Conservation (phyloP, 1,284 basidiomycete species). For the Erythrobasidium hasegawianum region DNA sequence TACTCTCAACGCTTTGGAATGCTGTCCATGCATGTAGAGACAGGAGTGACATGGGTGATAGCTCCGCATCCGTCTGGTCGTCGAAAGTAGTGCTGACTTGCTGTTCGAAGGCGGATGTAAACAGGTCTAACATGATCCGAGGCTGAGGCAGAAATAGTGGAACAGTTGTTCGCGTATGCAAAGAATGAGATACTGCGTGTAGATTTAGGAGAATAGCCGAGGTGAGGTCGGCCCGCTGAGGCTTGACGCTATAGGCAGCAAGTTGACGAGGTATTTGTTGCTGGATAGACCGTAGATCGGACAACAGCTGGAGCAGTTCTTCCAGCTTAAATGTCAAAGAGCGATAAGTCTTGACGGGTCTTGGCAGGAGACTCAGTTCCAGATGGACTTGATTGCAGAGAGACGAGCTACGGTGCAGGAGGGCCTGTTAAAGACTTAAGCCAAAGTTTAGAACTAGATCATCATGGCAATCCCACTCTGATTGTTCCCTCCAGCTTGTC, state of each 20-base stretch:
- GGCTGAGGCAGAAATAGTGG: constrained; percentile 25
- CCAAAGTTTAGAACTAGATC: too few relatives aligned
- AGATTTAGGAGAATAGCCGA: constrained; percentile 19
- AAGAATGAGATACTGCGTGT: constrained; percentile 20
- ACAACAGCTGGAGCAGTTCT: constrained; percentile 15
- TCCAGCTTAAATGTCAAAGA: constrained; percentile 12
- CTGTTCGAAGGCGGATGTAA: constrained; percentile 13
- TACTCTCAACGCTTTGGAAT: too few relatives aligned
- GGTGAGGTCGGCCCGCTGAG: constrained; percentile 18
- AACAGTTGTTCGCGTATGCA: constrained; percentile 14
- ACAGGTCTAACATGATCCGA: not conserved
- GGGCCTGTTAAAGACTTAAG: not conserved
- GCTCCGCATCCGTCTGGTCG: too few relatives aligned
- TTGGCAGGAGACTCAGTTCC: constrained; percentile 18
- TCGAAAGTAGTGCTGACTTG: not conserved
- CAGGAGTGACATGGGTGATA: too few relatives aligned
- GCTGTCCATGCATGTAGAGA: too few relatives aligned
- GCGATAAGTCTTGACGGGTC: constrained; percentile 24
- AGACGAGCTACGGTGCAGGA: constrained; percentile 5
- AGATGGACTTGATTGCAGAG: constrained; percentile 16
- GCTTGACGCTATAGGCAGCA: constrained; percentile 13
- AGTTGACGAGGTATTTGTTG: constrained; percentile 19
- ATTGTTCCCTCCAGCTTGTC: constrained; percentile 9
- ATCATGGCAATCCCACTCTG: constrained; percentile 24
- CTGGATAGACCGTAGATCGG: constrained; percentile 24